Percentiles rank a stretch among this genome's conserved stretches.
Evolutionary conservation across 257 asterid genomes (phyloP).

Genomic region (Capsicum chinense): DNA sequence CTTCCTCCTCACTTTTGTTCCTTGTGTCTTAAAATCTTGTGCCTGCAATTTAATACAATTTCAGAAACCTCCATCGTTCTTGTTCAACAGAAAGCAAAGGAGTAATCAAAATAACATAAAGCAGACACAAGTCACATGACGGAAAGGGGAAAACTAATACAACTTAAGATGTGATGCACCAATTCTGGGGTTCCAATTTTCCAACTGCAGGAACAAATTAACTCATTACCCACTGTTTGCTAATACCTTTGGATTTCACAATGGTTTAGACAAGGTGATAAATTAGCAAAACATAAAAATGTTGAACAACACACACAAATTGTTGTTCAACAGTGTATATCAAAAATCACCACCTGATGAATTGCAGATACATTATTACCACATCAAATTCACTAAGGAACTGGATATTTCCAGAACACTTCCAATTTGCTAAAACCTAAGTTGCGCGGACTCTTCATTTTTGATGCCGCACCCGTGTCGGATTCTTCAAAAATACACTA

Average conservation of each 20-base stretch:
- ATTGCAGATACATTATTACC: not conserved
- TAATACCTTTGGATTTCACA: not conserved
- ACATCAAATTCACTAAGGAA: not conserved
- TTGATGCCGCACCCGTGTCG: too few species aligned
- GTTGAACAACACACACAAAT: not conserved
- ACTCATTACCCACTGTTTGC: not conserved
- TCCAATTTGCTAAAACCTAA: not conserved
- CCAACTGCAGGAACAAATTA: not conserved
- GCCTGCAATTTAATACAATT: conserved; percentile 51
- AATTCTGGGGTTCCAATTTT: not conserved
- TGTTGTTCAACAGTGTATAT: not conserved
- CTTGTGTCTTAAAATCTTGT: conserved; percentile 93
- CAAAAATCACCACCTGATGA: not conserved
- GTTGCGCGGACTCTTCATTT: too few species aligned
- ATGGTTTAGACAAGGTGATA: not conserved
- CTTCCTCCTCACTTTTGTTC: conserved; percentile 87
- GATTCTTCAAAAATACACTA: too few species aligned
- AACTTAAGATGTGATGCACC: conserved; percentile 2
- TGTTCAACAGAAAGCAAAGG: not conserved
- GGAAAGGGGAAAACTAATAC: not conserved
- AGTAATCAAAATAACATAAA: conserved; percentile 21
- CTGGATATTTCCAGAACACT: not conserved
- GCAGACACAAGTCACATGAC: not conserved
- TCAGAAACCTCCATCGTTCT: not conserved
- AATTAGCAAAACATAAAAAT: not conserved